phyloP scores from a whole-genome alignment of 441 rosid genomes.

The Pelargonium cotyledonis region DNA sequence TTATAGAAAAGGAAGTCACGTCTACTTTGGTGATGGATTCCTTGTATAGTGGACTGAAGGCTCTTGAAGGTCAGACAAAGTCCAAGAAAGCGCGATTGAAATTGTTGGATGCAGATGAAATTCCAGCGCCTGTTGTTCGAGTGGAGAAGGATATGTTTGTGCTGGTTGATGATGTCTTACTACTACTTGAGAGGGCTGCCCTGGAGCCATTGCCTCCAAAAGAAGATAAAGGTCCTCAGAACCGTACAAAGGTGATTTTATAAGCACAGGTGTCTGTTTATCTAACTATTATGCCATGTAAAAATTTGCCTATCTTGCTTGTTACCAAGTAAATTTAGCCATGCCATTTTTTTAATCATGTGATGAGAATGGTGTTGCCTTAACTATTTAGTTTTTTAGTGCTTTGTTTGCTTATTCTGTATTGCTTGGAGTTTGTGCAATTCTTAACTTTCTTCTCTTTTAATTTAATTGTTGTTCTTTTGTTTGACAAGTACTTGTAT shows the following conservation, averaged over 20 bases:
- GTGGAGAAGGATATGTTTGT: constrained; percentile 75
- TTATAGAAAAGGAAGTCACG: constrained; percentile 91
- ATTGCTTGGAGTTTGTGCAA: too few species aligned
- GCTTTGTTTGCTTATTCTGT: too few species aligned
- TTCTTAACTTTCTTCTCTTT: too few species aligned
- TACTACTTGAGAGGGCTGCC: constrained; percentile 73
- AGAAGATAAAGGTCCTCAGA: constrained; percentile 84
- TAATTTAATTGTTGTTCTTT: too few species aligned
- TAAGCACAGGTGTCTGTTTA: not conserved
- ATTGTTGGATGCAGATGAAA: constrained; percentile 57
- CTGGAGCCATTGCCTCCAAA: constrained; percentile 79
- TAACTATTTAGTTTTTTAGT: too few species aligned
- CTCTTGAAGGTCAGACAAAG: constrained; percentile 78
- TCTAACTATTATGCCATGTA: not conserved
- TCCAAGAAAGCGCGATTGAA: constrained; percentile 54
- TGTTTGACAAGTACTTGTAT: too few species aligned
- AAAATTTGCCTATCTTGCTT: too few species aligned
- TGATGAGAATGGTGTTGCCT: not conserved
- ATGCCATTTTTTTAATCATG: not conserved
- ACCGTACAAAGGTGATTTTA: constrained; percentile 63
- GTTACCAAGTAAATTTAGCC: not conserved
- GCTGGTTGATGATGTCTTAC: constrained; percentile 79
- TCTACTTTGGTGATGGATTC: constrained; percentile 98
- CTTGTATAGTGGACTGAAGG: constrained; percentile 83
- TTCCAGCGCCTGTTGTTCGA: constrained; percentile 73